These are phyloP conservation scores for Backusella morwellensis DNA, from an alignment of 192 early-diverging fungal species.

Conservation along the genomic window DNA sequence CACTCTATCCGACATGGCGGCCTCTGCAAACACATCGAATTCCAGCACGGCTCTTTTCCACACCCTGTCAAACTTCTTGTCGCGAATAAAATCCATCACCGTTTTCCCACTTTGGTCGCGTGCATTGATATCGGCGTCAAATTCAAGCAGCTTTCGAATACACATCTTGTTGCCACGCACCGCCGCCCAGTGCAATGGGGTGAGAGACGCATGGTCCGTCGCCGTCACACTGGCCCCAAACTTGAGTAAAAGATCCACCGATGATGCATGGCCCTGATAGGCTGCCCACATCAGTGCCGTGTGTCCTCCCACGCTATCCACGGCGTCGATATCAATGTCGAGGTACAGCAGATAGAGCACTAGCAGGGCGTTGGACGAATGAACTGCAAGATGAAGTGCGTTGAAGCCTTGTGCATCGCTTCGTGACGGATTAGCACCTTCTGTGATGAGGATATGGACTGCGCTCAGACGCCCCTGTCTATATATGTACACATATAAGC, in stretches of 20 bases:
- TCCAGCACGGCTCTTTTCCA: constrained; percentile 52
- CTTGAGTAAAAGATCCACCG: constrained; percentile 67
- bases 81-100: constrained; percentile 78
- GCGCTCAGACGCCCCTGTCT: constrained; percentile 75
- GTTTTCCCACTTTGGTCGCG: constrained; percentile 78
- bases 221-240: constrained; percentile 70
- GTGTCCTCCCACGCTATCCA: constrained; percentile 74
- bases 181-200: constrained; percentile 91
- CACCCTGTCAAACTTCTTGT: constrained; percentile 40
- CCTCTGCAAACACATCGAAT: constrained; percentile 44
- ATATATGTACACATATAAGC: neutral
- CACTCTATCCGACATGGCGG: neutral
- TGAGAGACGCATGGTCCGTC: constrained; percentile 69
- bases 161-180: constrained; percentile 54
- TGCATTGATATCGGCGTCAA: constrained; percentile 63
- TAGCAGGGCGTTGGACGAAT: constrained; percentile 77
- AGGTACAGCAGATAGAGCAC: constrained; percentile 70
- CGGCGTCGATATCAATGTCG: constrained; percentile 68
- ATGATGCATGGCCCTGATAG: constrained; percentile 78
- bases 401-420: constrained; percentile 91
- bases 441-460: constrained; percentile 67
- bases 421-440: constrained; percentile 72
- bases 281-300: constrained; percentile 96
- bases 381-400: constrained; percentile 83
- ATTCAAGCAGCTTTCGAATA: constrained; percentile 68